Evolutionary conservation across 2,329 filamentous ascomycete genomes (phyloP).

Genomic region (Fusarium brachygibbosum): DNA sequence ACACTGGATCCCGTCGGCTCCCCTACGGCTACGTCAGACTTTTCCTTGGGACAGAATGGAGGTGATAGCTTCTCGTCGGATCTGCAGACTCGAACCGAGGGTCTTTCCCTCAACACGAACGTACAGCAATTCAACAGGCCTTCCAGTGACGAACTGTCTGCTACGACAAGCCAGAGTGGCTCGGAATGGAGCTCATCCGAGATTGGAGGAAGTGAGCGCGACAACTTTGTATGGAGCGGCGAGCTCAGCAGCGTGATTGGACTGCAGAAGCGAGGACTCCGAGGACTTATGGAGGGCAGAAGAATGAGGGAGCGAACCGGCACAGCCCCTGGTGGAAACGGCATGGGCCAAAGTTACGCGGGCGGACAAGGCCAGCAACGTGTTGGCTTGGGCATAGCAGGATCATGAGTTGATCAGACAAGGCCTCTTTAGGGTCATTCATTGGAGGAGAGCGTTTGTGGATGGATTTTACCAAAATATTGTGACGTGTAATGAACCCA

Average conservation of each 20-base stretch:
- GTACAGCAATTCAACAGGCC: constrained; percentile 56
- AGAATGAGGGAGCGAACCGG: constrained; percentile 81
- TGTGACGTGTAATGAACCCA: constrained; percentile 45
- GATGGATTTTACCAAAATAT: constrained; percentile 36
- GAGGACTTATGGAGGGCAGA: constrained; percentile 94
- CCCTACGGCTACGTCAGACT: constrained; percentile 53
- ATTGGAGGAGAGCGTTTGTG: constrained; percentile 13
- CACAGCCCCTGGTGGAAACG: constrained; percentile 56
- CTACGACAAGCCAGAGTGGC: constrained; percentile 65
- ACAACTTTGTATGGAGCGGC: constrained; percentile 77
- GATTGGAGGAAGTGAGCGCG: constrained; percentile 63
- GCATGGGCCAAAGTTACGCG: constrained; percentile 30
- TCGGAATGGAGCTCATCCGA: constrained; percentile 71
- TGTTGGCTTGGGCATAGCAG: constrained; percentile 68
- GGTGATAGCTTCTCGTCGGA: constrained; percentile 51
- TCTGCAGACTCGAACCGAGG: constrained; percentile 54
- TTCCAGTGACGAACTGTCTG: constrained; percentile 63
- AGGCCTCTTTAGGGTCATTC: constrained; percentile 1
- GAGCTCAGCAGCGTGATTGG: constrained; percentile 92
- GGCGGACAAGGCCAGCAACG: constrained; percentile 53
- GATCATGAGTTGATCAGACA: constrained; percentile 52
- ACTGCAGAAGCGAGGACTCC: constrained; percentile 90
- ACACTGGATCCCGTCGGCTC: constrained; percentile 60
- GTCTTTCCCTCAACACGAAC: constrained; percentile 64
- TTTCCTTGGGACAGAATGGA: constrained; percentile 51